phyloP scores from a whole-genome alignment of 345 rosid genomes.

The Leavenworthia alabamica region DNA sequence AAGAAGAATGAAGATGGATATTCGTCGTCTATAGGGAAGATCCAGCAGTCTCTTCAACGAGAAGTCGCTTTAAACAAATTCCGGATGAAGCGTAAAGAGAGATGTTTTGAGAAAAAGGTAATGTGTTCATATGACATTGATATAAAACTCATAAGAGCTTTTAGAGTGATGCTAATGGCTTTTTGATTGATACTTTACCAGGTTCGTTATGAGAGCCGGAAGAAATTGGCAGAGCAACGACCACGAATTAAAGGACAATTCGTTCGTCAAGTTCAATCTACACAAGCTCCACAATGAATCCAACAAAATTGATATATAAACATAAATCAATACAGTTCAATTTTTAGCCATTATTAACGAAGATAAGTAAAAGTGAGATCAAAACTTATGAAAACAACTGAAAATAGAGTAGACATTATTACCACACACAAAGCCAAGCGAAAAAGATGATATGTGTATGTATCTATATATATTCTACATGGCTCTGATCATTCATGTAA shows the following conservation, averaged over 20 bases:
- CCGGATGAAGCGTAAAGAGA: constrained; percentile 88
- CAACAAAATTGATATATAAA: neutral
- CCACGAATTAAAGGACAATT: constrained; percentile 66
- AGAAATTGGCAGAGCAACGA: constrained; percentile 60
- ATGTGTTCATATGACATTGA: constrained; percentile 1
- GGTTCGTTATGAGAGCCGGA: constrained; percentile 72
- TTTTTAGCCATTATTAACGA: too few species aligned
- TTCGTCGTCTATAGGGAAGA: too few species aligned
- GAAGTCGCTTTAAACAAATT: constrained; percentile 88
- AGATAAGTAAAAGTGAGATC: too few species aligned
- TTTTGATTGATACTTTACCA: constrained; percentile 30
- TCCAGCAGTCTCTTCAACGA: constrained; percentile 51
- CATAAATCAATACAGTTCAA: neutral
- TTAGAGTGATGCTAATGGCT: too few species aligned
- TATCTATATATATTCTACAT: too few species aligned
- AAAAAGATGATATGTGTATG: too few species aligned
- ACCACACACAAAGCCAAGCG: too few species aligned
- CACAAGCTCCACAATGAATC: constrained; percentile 22
- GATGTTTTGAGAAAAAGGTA: constrained; percentile 95
- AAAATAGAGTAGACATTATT: too few species aligned
- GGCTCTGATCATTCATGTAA: too few species aligned
- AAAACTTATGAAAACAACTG: too few species aligned
- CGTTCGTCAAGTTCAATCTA: constrained; percentile 41
- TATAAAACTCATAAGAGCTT: neutral
- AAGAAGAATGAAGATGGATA: constrained; percentile 48